These are phyloP conservation scores for Prunus kanzakura DNA, from an alignment of 306 rosid species.

Conservation along the genomic window DNA sequence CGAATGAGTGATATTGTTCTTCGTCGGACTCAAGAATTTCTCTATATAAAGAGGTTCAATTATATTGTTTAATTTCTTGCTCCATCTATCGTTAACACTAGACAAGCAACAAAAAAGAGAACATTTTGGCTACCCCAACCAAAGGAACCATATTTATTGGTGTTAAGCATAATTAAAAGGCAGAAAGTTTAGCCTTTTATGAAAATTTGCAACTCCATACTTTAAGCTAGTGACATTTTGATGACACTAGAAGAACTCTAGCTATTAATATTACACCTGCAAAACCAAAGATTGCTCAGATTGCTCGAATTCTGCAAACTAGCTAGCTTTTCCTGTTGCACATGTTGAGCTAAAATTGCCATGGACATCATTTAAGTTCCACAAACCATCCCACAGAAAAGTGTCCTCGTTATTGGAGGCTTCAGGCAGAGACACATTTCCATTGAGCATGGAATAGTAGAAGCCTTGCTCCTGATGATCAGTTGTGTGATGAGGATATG, in stretches of 20 bases:
- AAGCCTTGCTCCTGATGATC: slow-evolving; percentile 42
- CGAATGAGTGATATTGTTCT: too few relatives aligned
- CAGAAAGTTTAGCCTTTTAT: background rate
- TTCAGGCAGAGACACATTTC: slow-evolving; percentile 38
- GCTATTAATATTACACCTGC: background rate
- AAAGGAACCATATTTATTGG: too few relatives aligned
- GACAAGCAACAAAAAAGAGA: background rate
- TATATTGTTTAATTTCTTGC: too few relatives aligned
- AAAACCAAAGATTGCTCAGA: background rate
- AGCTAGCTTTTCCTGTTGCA: slow-evolving; percentile 38
- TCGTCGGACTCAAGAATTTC: too few relatives aligned
- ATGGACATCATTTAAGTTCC: slow-evolving; percentile 68
- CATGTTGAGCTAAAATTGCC: slow-evolving; percentile 36
- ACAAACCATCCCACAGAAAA: slow-evolving; percentile 56
- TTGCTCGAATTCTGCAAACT: slow-evolving; percentile 45
- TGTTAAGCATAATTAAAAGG: too few relatives aligned
- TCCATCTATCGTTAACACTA: too few relatives aligned
- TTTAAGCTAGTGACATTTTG: background rate
- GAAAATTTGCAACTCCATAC: background rate
- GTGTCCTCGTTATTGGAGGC: slow-evolving; percentile 35
- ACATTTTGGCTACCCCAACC: too few relatives aligned
- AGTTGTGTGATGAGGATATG: slow-evolving; percentile 19
- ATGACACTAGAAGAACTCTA: slow-evolving; percentile 3
- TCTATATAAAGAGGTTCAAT: too few relatives aligned
- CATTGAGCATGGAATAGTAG: slow-evolving; percentile 39